Percentiles rank a stretch among this genome's conserved stretches.
Conservation (phyloP, 257 asterid species). For the Paraleonurus japonicus region DNA sequence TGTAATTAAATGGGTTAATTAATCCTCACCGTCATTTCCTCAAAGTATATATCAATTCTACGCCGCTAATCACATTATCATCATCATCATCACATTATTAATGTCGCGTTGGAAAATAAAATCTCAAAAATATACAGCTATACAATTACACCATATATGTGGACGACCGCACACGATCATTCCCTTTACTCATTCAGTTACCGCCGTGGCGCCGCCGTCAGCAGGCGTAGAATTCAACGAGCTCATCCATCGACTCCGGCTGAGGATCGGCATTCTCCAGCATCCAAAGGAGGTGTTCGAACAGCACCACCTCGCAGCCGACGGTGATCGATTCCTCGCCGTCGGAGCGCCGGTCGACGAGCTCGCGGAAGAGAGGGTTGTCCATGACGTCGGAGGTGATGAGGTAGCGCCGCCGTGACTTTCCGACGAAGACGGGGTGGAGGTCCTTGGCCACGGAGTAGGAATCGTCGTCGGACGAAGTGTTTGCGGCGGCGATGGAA, state of each 20-base stretch:
- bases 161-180: constrained; percentile 34
- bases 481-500: constrained; percentile 47
- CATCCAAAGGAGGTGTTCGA: constrained; percentile 76
- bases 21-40: constrained; percentile 24
- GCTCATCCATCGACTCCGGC: constrained; percentile 77
- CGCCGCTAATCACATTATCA: constrained; percentile 35
- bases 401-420: constrained; percentile 80
- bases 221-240: constrained; percentile 54
- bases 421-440: constrained; percentile 84
- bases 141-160: constrained; percentile 22
- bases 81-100: constrained; percentile 39
- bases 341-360: constrained; percentile 40
- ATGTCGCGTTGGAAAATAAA: background rate
- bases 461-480: constrained; percentile 41
- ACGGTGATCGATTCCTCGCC: constrained; percentile 42
- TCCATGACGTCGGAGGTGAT: constrained; percentile 71
- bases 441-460: constrained; percentile 35
- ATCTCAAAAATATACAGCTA: constrained; percentile 34
- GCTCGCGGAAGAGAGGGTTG: constrained; percentile 88
- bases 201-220: constrained; percentile 31
- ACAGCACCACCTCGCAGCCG: constrained; percentile 87
- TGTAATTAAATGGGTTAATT: constrained; percentile 29
- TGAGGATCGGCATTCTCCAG: constrained; percentile 71
- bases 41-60: constrained; percentile 21
- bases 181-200: constrained; percentile 10